Conservation (phyloP, 148 eudicot species). For the Mesembryanthemum crystallinum region DNA sequence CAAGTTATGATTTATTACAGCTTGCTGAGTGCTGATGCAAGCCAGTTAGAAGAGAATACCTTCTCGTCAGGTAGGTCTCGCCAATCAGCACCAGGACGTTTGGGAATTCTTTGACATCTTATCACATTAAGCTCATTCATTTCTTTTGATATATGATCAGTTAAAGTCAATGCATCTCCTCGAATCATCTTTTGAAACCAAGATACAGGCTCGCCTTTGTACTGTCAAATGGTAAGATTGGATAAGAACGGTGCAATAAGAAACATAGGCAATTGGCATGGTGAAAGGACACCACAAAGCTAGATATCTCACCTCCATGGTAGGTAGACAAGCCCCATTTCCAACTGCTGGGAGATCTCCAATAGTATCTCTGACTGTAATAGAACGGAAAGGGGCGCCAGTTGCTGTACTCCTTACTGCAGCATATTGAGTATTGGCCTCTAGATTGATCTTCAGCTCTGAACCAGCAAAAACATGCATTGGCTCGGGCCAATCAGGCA, state of each 20-base stretch:
- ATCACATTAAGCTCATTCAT: conserved; percentile 89
- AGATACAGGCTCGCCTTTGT: conserved; percentile 65
- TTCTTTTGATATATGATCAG: conserved; percentile 88
- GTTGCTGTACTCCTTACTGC: conserved; percentile 81
- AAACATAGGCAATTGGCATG: too few species aligned
- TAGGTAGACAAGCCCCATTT: conserved; percentile 71
- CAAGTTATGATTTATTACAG: not conserved
- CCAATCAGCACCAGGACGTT: conserved; percentile 93
- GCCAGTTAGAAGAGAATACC: conserved; percentile 37
- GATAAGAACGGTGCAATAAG: not conserved
- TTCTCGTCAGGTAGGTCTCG: conserved; percentile 95
- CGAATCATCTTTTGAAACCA: conserved; percentile 95
- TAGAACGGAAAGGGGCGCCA: conserved; percentile 92
- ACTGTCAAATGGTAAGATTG: conserved; percentile 42
- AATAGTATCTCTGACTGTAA: conserved; percentile 93
- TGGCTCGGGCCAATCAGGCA: conserved; percentile 99
- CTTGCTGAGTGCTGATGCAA: not conserved
- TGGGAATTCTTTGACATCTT: conserved; percentile 85
- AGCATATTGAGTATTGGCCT: conserved; percentile 53
- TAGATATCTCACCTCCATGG: conserved; percentile 57
- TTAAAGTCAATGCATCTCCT: conserved; percentile 43
- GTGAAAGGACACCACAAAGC: not conserved
- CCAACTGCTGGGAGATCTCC: conserved; percentile 90
- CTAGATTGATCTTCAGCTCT: conserved; percentile 60
- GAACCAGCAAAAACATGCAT: conserved; percentile 96